phyloP scores from a whole-genome alignment of 208 protist species.

The Leishmania gerbilli region DNA sequence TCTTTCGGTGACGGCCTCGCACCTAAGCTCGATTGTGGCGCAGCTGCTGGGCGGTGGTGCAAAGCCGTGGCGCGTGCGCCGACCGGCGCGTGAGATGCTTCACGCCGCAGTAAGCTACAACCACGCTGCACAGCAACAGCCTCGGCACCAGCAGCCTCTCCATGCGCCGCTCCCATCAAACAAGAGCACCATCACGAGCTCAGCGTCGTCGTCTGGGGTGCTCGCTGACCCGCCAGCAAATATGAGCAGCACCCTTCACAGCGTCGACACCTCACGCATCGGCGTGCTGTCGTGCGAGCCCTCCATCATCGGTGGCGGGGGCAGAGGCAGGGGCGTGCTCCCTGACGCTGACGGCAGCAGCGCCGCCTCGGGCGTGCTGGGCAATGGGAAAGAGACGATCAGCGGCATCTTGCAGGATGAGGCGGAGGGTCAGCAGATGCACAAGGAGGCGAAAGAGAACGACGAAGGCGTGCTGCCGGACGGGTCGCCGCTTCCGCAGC shows the following conservation, averaged over 20 bases:
- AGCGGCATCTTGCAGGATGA: slow-evolving; percentile 16
- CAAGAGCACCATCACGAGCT: neutral
- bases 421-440: neutral
- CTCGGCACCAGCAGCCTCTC: neutral
- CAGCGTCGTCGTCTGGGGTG: neutral
- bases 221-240: neutral
- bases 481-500: slow-evolving; percentile 15
- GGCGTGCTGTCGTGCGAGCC: slow-evolving; percentile 7
- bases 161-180: slow-evolving; percentile 1
- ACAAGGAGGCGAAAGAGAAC: neutral
- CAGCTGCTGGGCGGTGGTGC: slow-evolving; percentile 51
- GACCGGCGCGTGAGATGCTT: slow-evolving; percentile 56
- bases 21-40: slow-evolving; percentile 57
- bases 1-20: slow-evolving; percentile 43
- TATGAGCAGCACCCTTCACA: neutral
- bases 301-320: neutral
- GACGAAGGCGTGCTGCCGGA: slow-evolving; percentile 26
- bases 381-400: neutral
- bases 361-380: slow-evolving; percentile 9
- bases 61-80: slow-evolving; percentile 47
- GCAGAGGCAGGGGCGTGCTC: neutral
- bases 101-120: slow-evolving; percentile 10
- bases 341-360: neutral
- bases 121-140: neutral
- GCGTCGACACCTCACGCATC: neutral